Percentiles rank a stretch among this genome's conserved stretches.
phyloP scores from a whole-genome alignment of 2,329 filamentous ascomycete genomes.

The Calonectria fujianensis region DNA sequence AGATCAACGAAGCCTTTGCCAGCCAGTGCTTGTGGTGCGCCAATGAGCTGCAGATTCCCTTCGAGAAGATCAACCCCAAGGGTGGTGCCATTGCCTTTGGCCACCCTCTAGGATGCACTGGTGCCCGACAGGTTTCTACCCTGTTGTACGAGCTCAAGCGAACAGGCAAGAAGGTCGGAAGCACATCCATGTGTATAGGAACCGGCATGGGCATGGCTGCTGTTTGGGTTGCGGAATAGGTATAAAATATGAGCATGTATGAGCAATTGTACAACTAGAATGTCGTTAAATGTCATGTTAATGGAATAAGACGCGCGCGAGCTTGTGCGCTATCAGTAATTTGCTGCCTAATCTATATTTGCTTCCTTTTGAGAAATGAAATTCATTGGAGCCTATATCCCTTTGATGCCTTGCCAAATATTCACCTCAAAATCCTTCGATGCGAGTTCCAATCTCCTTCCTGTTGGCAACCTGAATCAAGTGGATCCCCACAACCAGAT shows the following conservation, averaged over 20 bases:
- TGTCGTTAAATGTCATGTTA: slow-evolving; percentile 39
- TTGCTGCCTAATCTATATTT: not conserved
- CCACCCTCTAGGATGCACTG: slow-evolving; percentile 95
- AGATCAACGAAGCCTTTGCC: slow-evolving; percentile 99
- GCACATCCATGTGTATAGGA: slow-evolving; percentile 97
- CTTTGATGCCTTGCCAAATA: not conserved
- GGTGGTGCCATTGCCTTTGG: slow-evolving; percentile 97
- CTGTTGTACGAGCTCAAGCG: slow-evolving; percentile 92
- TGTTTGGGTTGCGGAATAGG: slow-evolving; percentile 92
- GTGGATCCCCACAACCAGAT: slow-evolving; percentile 77
- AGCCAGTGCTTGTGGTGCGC: slow-evolving; percentile 96
- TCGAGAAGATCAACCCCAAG: slow-evolving; percentile 96
- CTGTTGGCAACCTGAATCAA: slow-evolving; percentile 73
- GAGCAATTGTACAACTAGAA: slow-evolving; percentile 55
- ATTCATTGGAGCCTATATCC: too few relatives aligned
- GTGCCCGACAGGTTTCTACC: slow-evolving; percentile 94
- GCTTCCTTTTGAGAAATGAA: too few relatives aligned
- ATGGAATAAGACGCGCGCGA: not conserved
- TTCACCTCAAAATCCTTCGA: slow-evolving; percentile 69
- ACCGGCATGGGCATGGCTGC: slow-evolving; percentile 99
- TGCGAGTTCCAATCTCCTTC: slow-evolving; percentile 72
- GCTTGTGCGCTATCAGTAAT: not conserved
- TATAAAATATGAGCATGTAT: slow-evolving; percentile 24
- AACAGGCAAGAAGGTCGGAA: slow-evolving; percentile 88
- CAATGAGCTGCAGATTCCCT: slow-evolving; percentile 87